A percentile compares a stretch with the other conserved stretches of the same genome.
These are phyloP conservation scores for Talaromyces atroroseus DNA, from an alignment of 2,329 filamentous ascomycete genomes.

Conservation along the genomic window DNA sequence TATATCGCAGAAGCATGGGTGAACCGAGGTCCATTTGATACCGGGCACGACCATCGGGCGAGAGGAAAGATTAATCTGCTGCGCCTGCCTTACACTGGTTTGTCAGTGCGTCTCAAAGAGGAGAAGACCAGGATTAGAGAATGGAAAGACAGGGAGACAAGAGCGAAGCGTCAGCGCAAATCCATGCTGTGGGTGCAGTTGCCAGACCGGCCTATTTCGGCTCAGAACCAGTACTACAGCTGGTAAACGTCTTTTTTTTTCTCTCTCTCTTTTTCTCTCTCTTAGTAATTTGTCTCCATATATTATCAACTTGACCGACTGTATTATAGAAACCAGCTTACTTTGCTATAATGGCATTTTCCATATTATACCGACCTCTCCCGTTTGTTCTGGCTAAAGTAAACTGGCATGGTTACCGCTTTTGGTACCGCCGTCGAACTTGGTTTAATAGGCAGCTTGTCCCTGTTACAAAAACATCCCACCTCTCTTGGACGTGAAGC, in stretches of 20 bases:
- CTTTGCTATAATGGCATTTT: not conserved
- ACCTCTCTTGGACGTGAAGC: not conserved
- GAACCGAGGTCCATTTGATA: slow-evolving; percentile 63
- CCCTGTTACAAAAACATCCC: not conserved
- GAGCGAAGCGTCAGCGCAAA: slow-evolving; percentile 67
- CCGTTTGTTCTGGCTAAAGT: not conserved
- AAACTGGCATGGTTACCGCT: not conserved
- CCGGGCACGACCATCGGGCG: slow-evolving; percentile 65
- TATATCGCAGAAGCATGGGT: slow-evolving; percentile 95
- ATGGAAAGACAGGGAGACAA: slow-evolving; percentile 70
- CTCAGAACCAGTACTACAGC: slow-evolving; percentile 82
- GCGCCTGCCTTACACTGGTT: slow-evolving; percentile 65
- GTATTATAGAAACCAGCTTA: slow-evolving; percentile 12
- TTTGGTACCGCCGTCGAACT: not conserved
- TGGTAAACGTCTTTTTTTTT: slow-evolving; percentile 56
- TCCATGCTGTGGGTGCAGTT: slow-evolving; percentile 81
- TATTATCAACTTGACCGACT: not conserved
- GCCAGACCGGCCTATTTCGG: slow-evolving; percentile 76
- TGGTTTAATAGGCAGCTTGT: not conserved
- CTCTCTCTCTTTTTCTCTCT: not conserved
- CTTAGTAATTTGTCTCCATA: not conserved
- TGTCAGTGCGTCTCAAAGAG: slow-evolving; percentile 83
- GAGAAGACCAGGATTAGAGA: slow-evolving; percentile 82
- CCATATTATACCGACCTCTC: not conserved
- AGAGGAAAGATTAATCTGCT: slow-evolving; percentile 65